Percentiles rank a stretch among this genome's conserved stretches.
These are phyloP conservation scores for Decorospora gaudefroyi DNA, from an alignment of 2,329 filamentous ascomycete species.

Conservation along the genomic window DNA sequence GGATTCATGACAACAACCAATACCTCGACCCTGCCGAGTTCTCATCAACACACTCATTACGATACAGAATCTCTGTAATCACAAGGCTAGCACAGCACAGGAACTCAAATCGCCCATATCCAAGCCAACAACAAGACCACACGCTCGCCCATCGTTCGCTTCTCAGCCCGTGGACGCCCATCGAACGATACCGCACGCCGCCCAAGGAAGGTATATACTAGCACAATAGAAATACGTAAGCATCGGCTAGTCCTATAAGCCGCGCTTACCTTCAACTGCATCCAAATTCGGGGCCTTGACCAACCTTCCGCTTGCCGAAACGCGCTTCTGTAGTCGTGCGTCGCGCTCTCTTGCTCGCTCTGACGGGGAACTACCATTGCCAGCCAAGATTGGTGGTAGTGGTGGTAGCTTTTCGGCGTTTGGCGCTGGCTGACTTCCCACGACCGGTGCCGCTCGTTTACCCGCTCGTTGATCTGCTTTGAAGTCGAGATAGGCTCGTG, in stretches of 20 bases:
- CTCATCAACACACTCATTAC: too few relatives aligned
- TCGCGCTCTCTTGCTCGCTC: constrained; percentile 47
- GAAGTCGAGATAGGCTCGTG: constrained; percentile 82
- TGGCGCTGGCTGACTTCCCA: constrained; percentile 54
- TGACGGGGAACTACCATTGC: constrained; percentile 48
- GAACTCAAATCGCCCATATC: too few relatives aligned
- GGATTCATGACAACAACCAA: too few relatives aligned
- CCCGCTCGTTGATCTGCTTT: constrained; percentile 59
- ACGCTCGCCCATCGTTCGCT: neutral
- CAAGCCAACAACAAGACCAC: neutral
- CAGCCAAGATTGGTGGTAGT: constrained; percentile 58
- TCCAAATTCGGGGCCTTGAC: constrained; percentile 42
- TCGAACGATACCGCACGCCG: constrained; percentile 36
- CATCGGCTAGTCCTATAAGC: constrained; percentile 33
- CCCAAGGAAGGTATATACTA: constrained; percentile 46
- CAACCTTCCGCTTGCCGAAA: constrained; percentile 49
- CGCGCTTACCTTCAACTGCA: constrained; percentile 43
- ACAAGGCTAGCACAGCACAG: too few relatives aligned
- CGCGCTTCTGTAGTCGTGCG: constrained; percentile 47
- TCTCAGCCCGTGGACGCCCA: constrained; percentile 39
- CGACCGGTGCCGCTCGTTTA: constrained; percentile 49
- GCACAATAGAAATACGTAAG: constrained; percentile 36
- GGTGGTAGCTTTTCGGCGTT: constrained; percentile 64
- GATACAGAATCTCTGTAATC: too few relatives aligned
- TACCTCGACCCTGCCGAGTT: too few relatives aligned